Evolutionary conservation across 306 rosid genomes (phyloP).

Genomic region (Ammopiptanthus mongolicus): DNA sequence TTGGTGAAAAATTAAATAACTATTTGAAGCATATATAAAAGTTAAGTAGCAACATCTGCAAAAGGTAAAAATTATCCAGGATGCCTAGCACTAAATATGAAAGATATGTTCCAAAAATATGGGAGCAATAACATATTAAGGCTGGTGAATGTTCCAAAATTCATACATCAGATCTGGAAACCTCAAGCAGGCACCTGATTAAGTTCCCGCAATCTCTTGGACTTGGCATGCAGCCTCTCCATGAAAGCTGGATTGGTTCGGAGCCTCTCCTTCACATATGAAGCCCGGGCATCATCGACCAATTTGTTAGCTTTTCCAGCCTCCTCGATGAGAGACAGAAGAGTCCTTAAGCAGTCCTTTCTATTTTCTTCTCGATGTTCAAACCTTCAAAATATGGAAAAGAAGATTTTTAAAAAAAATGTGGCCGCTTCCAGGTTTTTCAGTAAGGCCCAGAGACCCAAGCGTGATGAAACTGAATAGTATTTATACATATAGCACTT

Average conservation of each 20-base stretch:
- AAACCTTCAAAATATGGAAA: conserved; percentile 48
- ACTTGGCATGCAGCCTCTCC: conserved; percentile 72
- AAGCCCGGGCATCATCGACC: conserved; percentile 65
- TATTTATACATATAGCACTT: not conserved
- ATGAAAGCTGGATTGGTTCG: conserved; percentile 72
- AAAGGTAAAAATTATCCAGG: not conserved
- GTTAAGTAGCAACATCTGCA: conserved; percentile 22
- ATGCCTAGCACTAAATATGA: conserved; percentile 7
- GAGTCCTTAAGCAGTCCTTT: conserved; percentile 93
- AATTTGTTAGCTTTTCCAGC: conserved; percentile 86
- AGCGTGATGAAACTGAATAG: not conserved
- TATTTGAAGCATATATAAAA: too few relatives aligned
- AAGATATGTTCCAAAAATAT: not conserved
- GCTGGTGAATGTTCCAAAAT: conserved; percentile 19
- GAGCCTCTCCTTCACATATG: conserved; percentile 77
- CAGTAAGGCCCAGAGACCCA: not conserved
- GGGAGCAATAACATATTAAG: conserved; percentile 16
- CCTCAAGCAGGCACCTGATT: conserved; percentile 41
- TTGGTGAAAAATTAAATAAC: too few relatives aligned
- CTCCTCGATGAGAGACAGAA: conserved; percentile 82
- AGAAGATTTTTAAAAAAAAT: not conserved
- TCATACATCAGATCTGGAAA: conserved; percentile 19
- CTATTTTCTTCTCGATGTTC: conserved; percentile 96
- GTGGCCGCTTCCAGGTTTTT: conserved; percentile 11
- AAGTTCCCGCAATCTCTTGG: conserved; percentile 41